Base-by-base conservation (phyloP, 768 basidiomycete species). In the Trametes meyenii region DNA sequence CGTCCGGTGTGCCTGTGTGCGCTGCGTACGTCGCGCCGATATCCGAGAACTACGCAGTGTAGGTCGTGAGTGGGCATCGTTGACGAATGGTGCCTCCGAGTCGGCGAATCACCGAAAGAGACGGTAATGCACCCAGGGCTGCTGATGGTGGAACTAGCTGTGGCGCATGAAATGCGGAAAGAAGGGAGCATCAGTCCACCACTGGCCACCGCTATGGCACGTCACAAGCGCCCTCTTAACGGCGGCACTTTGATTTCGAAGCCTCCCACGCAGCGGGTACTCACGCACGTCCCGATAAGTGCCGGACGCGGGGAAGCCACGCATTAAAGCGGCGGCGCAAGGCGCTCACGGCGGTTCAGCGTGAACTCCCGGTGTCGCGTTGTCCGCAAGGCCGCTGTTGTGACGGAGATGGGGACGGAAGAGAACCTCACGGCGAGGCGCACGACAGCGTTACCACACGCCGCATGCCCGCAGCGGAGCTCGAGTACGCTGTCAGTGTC, bases 221-320 rank as follows among this genome's bases (percentile, higher is more conserved):
- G 33, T 35, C 50, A 50, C 35, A 56, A 24, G 23, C 16, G 21
- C 33, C 55, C 5, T 56, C 55, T 55, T 16, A 48, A 36, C 55
- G 26, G 35, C 45, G 33, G 44, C 45, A 19, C 35, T 16, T 3
- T 56, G 55, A 48, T 36, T 21, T 21, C 26, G 52, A 43, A 54
- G 40, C 13, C 6, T 11, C 26, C 40, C 24, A 29, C n/a, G 26
- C 23, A 26, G 40, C 52, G 40, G 24, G 11, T 46, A 48, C 55
- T 48, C 45, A 56, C 55, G 36, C 12, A 21, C 11, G 55, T 56
- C 43, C 45, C 55, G 55, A 46, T 48, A 38, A 44, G 45, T 17
- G 48, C 29, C 33, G 50, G 33, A 36, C 50, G 45, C 24, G 45
- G 45, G 33, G 33, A 38, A 33, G 16, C 26, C n/a, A n/a, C 2